phyloP scores from a whole-genome alignment of 345 rosid species.

The Eucalyptus marginata region DNA sequence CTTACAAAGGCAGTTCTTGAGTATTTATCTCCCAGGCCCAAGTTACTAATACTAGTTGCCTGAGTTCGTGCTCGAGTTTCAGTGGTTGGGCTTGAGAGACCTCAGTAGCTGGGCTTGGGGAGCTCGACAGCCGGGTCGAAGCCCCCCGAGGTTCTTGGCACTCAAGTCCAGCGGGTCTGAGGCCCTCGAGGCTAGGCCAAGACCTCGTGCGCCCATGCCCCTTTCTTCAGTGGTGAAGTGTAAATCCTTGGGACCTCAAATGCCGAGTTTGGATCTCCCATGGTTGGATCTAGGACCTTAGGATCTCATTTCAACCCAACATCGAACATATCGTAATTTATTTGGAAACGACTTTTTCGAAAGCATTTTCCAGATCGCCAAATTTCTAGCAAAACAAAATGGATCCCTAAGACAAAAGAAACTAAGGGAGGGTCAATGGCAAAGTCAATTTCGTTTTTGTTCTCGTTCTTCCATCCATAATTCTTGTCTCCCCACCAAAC shows the following conservation, averaged over 20 bases:
- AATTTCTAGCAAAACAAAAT: neutral
- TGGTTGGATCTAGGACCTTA: neutral
- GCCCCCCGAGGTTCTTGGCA: neutral
- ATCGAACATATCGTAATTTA: neutral
- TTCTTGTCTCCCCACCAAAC: neutral
- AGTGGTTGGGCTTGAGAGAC: neutral
- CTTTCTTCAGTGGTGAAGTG: neutral
- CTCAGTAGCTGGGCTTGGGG: accelerated
- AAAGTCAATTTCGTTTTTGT: neutral
- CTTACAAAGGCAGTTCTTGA: neutral
- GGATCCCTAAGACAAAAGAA: neutral
- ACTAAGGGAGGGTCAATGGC: neutral
- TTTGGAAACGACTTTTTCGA: neutral
- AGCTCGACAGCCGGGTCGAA: accelerated
- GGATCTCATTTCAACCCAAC: neutral
- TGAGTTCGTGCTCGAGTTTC: neutral
- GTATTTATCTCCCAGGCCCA: neutral
- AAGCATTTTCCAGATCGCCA: neutral
- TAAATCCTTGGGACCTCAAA: neutral
- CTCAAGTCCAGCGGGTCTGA: accelerated
- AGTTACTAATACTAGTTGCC: neutral
- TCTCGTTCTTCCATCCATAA: too few relatives aligned
- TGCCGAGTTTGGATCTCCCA: neutral
- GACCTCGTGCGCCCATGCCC: neutral
- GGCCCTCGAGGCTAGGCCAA: neutral